A percentile compares a stretch with the other conserved stretches of the same genome.
These are phyloP conservation scores for Colletotrichum gloeosporioides DNA, from an alignment of 2,329 filamentous ascomycete genomes.

Conservation along the genomic window DNA sequence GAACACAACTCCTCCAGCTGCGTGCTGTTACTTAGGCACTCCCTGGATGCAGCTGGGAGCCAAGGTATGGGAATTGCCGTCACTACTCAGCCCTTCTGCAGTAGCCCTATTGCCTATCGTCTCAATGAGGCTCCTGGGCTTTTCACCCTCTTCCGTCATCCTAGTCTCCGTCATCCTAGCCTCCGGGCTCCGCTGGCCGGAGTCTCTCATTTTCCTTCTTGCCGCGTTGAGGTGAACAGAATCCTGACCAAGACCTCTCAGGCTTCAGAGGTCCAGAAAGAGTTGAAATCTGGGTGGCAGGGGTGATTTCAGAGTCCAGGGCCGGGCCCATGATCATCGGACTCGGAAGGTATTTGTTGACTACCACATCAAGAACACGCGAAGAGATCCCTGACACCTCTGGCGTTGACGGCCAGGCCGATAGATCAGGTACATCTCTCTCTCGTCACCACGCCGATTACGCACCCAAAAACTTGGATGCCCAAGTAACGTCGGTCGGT, in stretches of 20 bases:
- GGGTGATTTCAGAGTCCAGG: background rate
- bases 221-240: background rate
- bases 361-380: background rate
- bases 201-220: background rate
- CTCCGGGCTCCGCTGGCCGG: background rate
- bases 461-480: background rate
- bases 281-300: background rate
- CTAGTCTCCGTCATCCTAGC: background rate
- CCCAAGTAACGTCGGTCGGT: background rate
- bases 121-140: background rate
- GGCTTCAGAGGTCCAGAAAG: background rate
- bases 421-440: background rate
- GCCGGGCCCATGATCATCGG: background rate
- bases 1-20: slow-evolving; percentile 1
- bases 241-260: background rate
- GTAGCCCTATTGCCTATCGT: background rate
- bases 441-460: background rate
- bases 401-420: background rate
- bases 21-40: background rate
- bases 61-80: background rate
- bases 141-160: background rate
- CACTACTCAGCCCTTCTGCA: background rate
- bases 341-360: slow-evolving; percentile 5
- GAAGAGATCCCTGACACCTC: background rate
- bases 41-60: background rate